Conservation (phyloP, 441 rosid genomes). For the Erysimum pusillum region DNA sequence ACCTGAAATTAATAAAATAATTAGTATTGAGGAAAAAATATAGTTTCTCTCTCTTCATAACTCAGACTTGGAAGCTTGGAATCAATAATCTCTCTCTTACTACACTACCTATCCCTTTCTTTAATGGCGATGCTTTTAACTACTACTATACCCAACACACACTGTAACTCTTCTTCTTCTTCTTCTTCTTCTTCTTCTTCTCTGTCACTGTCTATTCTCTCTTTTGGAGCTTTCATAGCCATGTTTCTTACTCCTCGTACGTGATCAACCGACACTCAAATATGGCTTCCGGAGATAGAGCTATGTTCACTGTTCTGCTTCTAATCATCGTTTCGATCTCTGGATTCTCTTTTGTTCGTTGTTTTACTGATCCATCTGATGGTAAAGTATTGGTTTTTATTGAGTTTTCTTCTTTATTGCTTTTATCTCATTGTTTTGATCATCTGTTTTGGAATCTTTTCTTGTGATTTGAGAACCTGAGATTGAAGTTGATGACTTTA, state of each 20-base stretch:
- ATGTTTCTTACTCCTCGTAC: slow-evolving; percentile 36
- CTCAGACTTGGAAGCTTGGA: slow-evolving; percentile 57
- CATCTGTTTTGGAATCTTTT: slow-evolving; percentile 41
- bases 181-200: slow-evolving; percentile 23
- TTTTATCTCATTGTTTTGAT: slow-evolving; percentile 26
- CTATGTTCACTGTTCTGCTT: slow-evolving; percentile 42
- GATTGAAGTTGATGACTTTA: slow-evolving; percentile 27
- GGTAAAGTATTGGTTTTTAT: slow-evolving; percentile 58
- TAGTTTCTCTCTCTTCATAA: slow-evolving; percentile 55
- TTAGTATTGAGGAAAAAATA: background rate
- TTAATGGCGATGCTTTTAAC: slow-evolving; percentile 58
- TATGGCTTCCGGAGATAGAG: slow-evolving; percentile 49
- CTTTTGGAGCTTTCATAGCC: slow-evolving; percentile 28
- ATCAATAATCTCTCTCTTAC: slow-evolving; percentile 45
- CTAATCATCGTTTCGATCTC: slow-evolving; percentile 50
- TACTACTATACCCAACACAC: slow-evolving; percentile 42
- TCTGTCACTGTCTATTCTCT: slow-evolving; percentile 39
- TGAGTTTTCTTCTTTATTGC: slow-evolving; percentile 12
- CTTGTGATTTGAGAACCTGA: slow-evolving; percentile 42
- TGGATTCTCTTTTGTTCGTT: slow-evolving; percentile 55
- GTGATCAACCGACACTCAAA: slow-evolving; percentile 46
- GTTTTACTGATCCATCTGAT: slow-evolving; percentile 80
- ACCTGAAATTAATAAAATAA: slow-evolving; percentile 13
- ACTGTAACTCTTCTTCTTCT: slow-evolving; percentile 24
- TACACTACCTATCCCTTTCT: slow-evolving; percentile 46